Evolutionary conservation across 2,329 filamentous ascomycete species (phyloP).

Genomic region (Paraphoma chrysanthemicola): DNA sequence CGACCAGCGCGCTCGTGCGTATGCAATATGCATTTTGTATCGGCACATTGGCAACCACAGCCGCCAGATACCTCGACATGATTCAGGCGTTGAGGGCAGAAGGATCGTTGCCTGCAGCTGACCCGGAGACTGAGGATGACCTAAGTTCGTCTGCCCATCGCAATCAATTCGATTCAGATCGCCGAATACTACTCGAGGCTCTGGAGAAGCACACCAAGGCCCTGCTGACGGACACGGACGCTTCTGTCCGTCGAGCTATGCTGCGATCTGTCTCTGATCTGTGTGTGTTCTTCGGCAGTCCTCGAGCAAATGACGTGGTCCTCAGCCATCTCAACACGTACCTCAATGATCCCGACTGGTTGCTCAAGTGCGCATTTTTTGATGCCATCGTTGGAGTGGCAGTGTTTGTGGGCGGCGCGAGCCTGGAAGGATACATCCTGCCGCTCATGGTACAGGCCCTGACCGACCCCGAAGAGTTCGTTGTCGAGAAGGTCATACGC

Average conservation of each 20-base stretch:
- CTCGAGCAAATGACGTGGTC: slow-evolving; percentile 94
- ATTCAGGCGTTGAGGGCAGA: slow-evolving; percentile 86
- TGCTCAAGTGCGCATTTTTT: slow-evolving; percentile 94
- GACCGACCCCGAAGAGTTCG: slow-evolving; percentile 90
- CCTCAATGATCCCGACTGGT: slow-evolving; percentile 95
- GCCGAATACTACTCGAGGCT: slow-evolving; percentile 78
- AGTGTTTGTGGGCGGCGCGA: slow-evolving; percentile 85
- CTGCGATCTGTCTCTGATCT: slow-evolving; percentile 88
- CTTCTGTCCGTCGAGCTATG: slow-evolving; percentile 88
- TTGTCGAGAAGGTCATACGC: slow-evolving; percentile 87
- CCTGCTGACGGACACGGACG: slow-evolving; percentile 84
- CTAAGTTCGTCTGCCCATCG: slow-evolving; percentile 74
- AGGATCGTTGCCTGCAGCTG: slow-evolving; percentile 76
- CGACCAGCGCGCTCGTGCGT: slow-evolving; percentile 73
- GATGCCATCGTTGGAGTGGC: slow-evolving; percentile 94
- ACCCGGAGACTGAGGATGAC: slow-evolving; percentile 80
- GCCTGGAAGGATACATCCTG: slow-evolving; percentile 91
- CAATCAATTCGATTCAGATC: slow-evolving; percentile 86
- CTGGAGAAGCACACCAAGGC: slow-evolving; percentile 90
- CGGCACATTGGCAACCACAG: slow-evolving; percentile 85
- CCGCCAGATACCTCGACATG: slow-evolving; percentile 86
- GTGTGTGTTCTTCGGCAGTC: slow-evolving; percentile 92
- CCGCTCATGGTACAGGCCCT: slow-evolving; percentile 95
- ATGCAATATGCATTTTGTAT: slow-evolving; percentile 94
- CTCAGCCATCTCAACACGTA: slow-evolving; percentile 97